Evolutionary conservation across 169 alveolate species (phyloP).

Genomic region (Plasmodium adleri): DNA sequence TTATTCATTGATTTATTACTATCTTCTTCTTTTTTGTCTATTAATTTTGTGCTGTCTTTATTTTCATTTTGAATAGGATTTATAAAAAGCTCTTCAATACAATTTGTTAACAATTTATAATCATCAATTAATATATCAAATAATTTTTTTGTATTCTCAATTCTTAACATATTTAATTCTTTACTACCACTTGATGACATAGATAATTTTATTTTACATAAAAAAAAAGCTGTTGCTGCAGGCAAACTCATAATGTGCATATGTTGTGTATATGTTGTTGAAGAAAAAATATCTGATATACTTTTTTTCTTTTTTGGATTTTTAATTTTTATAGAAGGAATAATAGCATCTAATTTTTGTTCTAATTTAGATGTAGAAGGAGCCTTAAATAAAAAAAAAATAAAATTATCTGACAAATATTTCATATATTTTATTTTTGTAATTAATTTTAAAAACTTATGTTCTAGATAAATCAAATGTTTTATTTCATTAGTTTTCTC

Average conservation of each 20-base stretch:
- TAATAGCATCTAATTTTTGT: constrained; percentile 35
- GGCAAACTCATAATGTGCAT: constrained; percentile 39
- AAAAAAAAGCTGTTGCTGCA: constrained; percentile 55
- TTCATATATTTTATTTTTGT: constrained; percentile 55
- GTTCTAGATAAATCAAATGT: constrained; percentile 49
- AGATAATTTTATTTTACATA: constrained; percentile 61
- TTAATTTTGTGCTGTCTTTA: background rate
- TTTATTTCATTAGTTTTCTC: constrained; percentile 46
- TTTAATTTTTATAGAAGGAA: constrained; percentile 32
- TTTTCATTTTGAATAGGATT: background rate
- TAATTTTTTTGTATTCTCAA: constrained; percentile 36
- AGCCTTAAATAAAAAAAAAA: constrained; percentile 44
- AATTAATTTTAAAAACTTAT: constrained; percentile 35
- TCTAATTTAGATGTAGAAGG: constrained; percentile 58
- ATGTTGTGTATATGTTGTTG: constrained; percentile 9
- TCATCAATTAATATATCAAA: constrained; percentile 25
- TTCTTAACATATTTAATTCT: constrained; percentile 15
- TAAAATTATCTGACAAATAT: constrained; percentile 59
- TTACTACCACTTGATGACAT: constrained; percentile 20
- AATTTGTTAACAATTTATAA: constrained; percentile 26
- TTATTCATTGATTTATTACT: background rate
- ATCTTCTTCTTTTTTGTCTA: background rate
- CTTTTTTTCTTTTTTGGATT: constrained; percentile 18
- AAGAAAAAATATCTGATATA: constrained; percentile 30
- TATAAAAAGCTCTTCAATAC: constrained; percentile 31